Conservation (phyloP, 192 early-diverging fungal species). For the Umbelopsis ramanniana region DNA sequence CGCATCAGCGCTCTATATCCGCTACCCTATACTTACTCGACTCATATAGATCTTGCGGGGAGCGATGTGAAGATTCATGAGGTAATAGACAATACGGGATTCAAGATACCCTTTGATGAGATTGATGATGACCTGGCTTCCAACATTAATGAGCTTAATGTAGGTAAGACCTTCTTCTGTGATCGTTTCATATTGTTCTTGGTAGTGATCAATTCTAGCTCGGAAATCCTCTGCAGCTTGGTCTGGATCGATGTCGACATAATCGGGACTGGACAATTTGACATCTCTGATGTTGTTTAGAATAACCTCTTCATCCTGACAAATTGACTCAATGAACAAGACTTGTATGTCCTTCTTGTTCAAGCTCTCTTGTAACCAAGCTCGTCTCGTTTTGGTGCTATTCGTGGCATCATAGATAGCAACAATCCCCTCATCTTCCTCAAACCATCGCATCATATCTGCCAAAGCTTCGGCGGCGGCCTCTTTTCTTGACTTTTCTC, state of each 20-base stretch:
- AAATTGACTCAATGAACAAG: slow-evolving; percentile 95
- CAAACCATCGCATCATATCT: slow-evolving; percentile 95
- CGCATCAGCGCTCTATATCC: not conserved
- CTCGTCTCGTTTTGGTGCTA: slow-evolving; percentile 79
- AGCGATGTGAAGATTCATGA: slow-evolving; percentile 98
- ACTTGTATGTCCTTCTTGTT: slow-evolving; percentile 78
- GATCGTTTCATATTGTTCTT: slow-evolving; percentile 85
- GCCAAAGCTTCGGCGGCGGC: slow-evolving; percentile 84
- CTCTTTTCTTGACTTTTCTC: slow-evolving; percentile 72
- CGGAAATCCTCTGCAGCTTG: slow-evolving; percentile 84
- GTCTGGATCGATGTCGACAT: slow-evolving; percentile 80
- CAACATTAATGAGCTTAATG: slow-evolving; percentile 94
- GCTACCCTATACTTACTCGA: slow-evolving; percentile 55
- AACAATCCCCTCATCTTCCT: slow-evolving; percentile 77
- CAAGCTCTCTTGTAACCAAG: slow-evolving; percentile 72
- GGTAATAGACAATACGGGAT: slow-evolving; percentile 93
- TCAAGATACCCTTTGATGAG: slow-evolving; percentile 93
- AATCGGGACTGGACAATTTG: slow-evolving; percentile 89
- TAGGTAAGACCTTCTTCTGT: slow-evolving; percentile 74
- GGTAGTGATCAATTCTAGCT: slow-evolving; percentile 87
- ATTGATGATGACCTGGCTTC: slow-evolving; percentile 89
- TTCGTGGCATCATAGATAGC: slow-evolving; percentile 98
- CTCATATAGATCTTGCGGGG: slow-evolving; percentile 91
- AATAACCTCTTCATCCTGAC: slow-evolving; percentile 85
- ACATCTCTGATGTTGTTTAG: slow-evolving; percentile 91